Evolutionary conservation across 2,329 filamentous ascomycete species (phyloP), one percentile per base, ranked within the genome.

Genomic region (Aspergillus puulaauensis): DNA sequence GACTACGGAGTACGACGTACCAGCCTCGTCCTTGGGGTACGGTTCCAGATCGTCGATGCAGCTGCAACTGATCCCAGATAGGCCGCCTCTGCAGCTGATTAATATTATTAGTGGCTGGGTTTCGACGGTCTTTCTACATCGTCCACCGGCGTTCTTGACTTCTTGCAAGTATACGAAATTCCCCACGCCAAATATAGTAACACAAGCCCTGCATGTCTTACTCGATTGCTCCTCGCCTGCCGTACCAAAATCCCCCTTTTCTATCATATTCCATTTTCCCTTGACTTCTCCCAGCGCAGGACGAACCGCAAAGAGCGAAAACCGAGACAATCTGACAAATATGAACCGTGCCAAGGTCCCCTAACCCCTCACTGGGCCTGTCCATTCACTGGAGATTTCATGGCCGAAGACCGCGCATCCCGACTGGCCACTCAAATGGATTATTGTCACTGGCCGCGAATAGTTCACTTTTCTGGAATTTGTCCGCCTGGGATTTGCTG

Each of bases 191-290:
- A 64, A 64, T 61, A 61, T 64, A 64, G 62, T 52, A 64, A 62
- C 62, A 47, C 48, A 54, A 43, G 35, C 19, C 58, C 62, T 62
- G 60, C 60, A 62, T 64, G 62, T 64, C 62, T 64, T 59, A 7
- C 35, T 31, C 24, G 24, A 3, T 27, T 31, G 15, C 15, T 37
- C 35, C 35, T 37, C 35, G 35, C 35, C 35, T 37, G 35, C 35
- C 35, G 12, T 37, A 15, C 35, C 27, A 58, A 44, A 24, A 51
- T 41, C 31, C 43, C n/a, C 27, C 9, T 31, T 23, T 40, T 6
- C 21, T 46, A n/a, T 31, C 39, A 40, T 12, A 14, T 12, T 39
- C 45, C n/a, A 6, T 41, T 47, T 31, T 48, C 45, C 31, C 27
- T 31, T 11, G 27, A 8, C 46, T 11, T 19, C 4, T 23, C 47